Base-by-base conservation (phyloP, 169 alveolate species). In the Plasmodium inui region DNA sequence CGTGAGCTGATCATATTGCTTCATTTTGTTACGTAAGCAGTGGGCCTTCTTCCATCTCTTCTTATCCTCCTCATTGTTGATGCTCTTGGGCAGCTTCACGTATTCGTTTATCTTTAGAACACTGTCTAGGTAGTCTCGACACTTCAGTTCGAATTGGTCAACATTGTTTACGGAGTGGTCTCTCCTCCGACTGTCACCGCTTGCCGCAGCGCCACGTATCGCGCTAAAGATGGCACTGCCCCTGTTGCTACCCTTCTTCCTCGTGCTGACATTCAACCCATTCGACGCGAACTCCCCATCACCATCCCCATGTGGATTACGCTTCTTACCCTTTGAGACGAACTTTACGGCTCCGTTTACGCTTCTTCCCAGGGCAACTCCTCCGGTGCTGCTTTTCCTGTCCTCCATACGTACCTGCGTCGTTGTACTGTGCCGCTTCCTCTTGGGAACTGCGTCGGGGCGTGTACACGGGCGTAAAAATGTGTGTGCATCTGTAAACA, bases 31-130 rank as follows among this genome's bases (percentile, higher is more conserved):
- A 79, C 94, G 79, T 78, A 89, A 41, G 1, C 30, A 34, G 12
- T 79, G 88, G 17, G 94, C 94, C 32, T 73, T 78, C n/a, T 78
- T 78, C 94, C 94, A 89, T 30, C 82, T 89, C 41, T 61, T 89
- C 79, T 80, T 89, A 34, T 89, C 94, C 19, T 79, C 46, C 44
- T 89, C 89, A 57, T 89, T 89, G 82, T 78, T 80, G 44, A 89
- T 57, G 30, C 90, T 79, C 81, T 78, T 30, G 12, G 94, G 94
- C 28, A 57, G 76, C 44, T 79, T 78, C 67, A 85, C 78, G 73
- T 85, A 85, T 74, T 85, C 85, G 80, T 61, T 19, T 37, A 85
- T 50, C 79, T 73, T 85, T 44, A 85, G 41, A 2, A 85, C 79
- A 4, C 79, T 61, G 67, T 85, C 85, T 74, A 73, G n/a, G 41